Percentiles rank a stretch among this genome's conserved stretches.
Conservation (phyloP, 2,329 filamentous ascomycete genomes). For the Ophiocordyceps camponoti-rufipedis region DNA sequence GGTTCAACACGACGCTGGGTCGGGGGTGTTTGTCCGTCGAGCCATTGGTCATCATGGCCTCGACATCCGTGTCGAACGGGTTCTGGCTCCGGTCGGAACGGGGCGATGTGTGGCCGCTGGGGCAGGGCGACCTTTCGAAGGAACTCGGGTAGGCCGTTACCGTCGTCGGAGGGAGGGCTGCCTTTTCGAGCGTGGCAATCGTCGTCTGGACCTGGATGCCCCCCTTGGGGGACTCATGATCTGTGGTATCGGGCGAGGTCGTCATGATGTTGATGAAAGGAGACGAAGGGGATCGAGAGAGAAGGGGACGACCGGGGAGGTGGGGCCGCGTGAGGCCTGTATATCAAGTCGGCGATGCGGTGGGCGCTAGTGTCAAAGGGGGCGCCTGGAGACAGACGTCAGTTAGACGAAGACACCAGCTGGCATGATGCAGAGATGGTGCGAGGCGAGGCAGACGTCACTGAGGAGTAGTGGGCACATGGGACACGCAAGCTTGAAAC, state of each 20-base stretch:
- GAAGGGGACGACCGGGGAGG: background rate
- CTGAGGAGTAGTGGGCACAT: background rate
- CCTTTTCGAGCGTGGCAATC: conserved; percentile 10
- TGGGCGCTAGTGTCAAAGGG: background rate
- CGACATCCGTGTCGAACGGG: conserved; percentile 40
- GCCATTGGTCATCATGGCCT: conserved; percentile 27
- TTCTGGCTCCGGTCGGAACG: conserved; percentile 22
- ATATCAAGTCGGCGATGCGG: background rate
- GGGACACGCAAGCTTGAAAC: background rate
- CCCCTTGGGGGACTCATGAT: background rate
- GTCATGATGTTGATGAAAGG: background rate
- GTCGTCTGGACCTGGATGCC: conserved; percentile 5
- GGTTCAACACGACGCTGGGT: conserved; percentile 8
- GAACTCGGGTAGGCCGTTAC: conserved; percentile 6
- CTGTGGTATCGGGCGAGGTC: conserved; percentile 1
- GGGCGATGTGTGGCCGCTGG: conserved; percentile 25
- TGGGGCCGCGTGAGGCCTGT: background rate
- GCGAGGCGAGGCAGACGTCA: background rate
- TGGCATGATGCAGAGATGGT: background rate
- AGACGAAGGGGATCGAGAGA: background rate
- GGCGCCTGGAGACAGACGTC: background rate
- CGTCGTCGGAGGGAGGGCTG: conserved; percentile 8
- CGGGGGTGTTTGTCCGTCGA: conserved; percentile 14
- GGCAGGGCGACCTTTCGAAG: conserved; percentile 8
- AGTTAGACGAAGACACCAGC: background rate